These are phyloP conservation scores for Fusarium sp. DNA, from an alignment of 2,329 filamentous ascomycete species.

Conservation along the genomic window DNA sequence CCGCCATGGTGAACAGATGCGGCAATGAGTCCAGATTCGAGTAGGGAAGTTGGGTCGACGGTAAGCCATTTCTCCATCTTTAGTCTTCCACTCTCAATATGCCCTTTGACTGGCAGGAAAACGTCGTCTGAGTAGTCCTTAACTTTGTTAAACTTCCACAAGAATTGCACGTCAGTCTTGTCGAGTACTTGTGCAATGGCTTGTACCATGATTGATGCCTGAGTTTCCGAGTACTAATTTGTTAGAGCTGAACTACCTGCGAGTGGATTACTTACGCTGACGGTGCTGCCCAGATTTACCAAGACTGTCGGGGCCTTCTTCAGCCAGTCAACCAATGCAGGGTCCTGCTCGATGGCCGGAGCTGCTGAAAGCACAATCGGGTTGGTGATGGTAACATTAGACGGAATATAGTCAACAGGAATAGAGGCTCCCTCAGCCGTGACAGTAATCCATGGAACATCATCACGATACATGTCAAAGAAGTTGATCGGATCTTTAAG, in stretches of 20 bases:
- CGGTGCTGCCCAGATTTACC: slow-evolving; percentile 63
- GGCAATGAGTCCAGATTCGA: slow-evolving; percentile 55
- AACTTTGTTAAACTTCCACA: slow-evolving; percentile 54
- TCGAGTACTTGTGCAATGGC: slow-evolving; percentile 47
- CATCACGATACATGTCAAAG: too few species aligned
- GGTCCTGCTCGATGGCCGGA: slow-evolving; percentile 57
- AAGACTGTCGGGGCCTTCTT: slow-evolving; percentile 59
- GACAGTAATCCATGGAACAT: too few species aligned
- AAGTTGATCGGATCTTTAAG: too few species aligned
- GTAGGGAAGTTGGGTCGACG: slow-evolving; percentile 53
- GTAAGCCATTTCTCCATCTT: slow-evolving; percentile 51
- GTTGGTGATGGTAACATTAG: slow-evolving; percentile 52
- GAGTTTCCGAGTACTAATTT: slow-evolving; percentile 9
- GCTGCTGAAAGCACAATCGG: slow-evolving; percentile 61
- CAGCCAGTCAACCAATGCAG: slow-evolving; percentile 62
- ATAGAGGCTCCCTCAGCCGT: too few species aligned
- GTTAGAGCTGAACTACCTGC: background rate
- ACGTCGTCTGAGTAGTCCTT: slow-evolving; percentile 33
- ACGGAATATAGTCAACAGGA: too few species aligned
- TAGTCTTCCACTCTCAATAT: slow-evolving; percentile 43
- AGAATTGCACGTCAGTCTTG: slow-evolving; percentile 47
- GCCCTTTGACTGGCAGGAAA: slow-evolving; percentile 22
- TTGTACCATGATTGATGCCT: slow-evolving; percentile 39
- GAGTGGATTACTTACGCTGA: slow-evolving; percentile 7
- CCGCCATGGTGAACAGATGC: slow-evolving; percentile 59